Conservation (phyloP, 495 filamentous ascomycete genomes). For the Opeltia flavorubescens region DNA sequence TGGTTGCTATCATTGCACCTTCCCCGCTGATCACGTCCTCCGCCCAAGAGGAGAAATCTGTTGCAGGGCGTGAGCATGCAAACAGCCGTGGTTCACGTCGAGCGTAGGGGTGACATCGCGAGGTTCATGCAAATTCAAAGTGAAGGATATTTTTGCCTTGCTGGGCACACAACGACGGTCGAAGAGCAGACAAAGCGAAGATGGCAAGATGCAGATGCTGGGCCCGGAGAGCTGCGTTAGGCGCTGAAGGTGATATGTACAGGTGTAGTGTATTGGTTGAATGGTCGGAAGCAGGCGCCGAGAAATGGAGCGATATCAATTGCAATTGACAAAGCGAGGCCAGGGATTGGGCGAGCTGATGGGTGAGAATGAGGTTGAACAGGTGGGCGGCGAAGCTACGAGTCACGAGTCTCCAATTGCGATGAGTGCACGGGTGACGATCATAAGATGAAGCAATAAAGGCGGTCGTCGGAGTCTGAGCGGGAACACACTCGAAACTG, state of each 20-base stretch:
- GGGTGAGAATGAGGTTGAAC: background rate
- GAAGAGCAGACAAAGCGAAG: background rate
- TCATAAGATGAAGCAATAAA: background rate
- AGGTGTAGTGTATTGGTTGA: background rate
- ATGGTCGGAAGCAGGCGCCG: background rate
- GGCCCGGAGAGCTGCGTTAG: background rate
- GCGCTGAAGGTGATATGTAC: background rate
- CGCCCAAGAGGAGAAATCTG: background rate
- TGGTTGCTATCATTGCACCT: conserved; percentile 1
- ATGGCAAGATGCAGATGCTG: background rate
- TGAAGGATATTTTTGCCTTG: background rate
- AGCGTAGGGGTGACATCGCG: background rate
- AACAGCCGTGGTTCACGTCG: background rate
- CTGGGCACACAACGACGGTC: background rate
- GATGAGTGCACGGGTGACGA: background rate
- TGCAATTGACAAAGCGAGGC: background rate
- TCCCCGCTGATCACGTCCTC: background rate
- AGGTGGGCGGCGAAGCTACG: background rate
- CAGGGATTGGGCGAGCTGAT: background rate
- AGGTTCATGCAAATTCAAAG: background rate
- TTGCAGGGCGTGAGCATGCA: background rate
- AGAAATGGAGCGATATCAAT: background rate
- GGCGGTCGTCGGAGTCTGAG: background rate
- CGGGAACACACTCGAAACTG: background rate
- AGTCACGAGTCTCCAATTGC: background rate